These are phyloP conservation scores for Cyphellophora europaea DNA, from an alignment of 2,329 filamentous ascomycete species.

Conservation along the genomic window DNA sequence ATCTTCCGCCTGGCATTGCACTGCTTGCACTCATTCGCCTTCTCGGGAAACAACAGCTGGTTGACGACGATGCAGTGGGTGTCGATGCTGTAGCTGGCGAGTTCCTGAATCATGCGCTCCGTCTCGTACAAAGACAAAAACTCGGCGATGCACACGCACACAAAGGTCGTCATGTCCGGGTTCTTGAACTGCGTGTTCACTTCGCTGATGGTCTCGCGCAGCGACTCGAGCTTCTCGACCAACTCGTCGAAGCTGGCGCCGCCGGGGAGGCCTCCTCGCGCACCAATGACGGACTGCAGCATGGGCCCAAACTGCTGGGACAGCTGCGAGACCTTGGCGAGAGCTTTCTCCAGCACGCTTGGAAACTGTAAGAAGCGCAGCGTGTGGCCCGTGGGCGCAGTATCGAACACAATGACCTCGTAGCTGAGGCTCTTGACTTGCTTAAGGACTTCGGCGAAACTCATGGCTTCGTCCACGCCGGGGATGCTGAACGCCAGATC, in stretches of 20 bases:
- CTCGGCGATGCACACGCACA: constrained; percentile 96
- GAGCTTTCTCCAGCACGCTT: constrained; percentile 92
- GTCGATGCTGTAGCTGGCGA: constrained; percentile 87
- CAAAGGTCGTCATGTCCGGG: constrained; percentile 87
- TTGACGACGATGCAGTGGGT: constrained; percentile 98
- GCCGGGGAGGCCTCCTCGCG: constrained; percentile 68
- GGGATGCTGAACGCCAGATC: constrained; percentile 96
- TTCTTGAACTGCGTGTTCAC: constrained; percentile 99
- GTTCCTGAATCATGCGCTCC: constrained; percentile 98
- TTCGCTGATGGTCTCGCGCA: constrained; percentile 86
- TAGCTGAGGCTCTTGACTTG: constrained; percentile 98
- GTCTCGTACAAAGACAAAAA: constrained; percentile 97
- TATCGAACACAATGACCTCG: constrained; percentile 99
- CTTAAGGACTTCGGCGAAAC: constrained; percentile 96
- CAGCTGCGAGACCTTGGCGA: constrained; percentile 93
- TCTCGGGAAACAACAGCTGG: constrained; percentile 86
- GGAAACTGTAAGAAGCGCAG: constrained; percentile 98
- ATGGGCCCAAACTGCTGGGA: constrained; percentile 92
- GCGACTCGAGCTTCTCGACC: constrained; percentile 85
- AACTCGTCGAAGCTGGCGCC: constrained; percentile 90
- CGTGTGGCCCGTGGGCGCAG: constrained; percentile 93
- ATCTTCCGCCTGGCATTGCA: constrained; percentile 92
- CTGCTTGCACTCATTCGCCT: constrained; percentile 80
- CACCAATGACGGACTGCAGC: constrained; percentile 83
- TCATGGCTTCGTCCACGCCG: constrained; percentile 98